Evolutionary conservation across 352 stramenopile genomes (phyloP).

Genomic region (Globisporangium perplexum): DNA sequence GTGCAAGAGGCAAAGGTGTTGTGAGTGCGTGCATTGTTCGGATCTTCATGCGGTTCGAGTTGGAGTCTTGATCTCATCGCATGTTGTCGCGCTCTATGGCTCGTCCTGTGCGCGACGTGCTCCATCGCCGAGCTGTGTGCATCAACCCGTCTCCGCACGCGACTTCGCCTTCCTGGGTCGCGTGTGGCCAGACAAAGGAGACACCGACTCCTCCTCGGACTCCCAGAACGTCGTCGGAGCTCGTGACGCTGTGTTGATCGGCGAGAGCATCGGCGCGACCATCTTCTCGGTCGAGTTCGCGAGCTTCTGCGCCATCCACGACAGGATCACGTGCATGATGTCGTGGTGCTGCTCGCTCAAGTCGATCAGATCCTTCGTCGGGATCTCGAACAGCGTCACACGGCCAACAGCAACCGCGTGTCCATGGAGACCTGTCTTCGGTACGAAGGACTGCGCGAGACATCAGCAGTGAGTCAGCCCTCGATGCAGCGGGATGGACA

Average conservation of each 20-base stretch:
- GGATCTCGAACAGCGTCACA: constrained; percentile 68
- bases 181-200: constrained; percentile 3
- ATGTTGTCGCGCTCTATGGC: not conserved
- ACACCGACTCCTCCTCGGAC: constrained; percentile 25
- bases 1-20: not conserved
- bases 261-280: constrained; percentile 54
- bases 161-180: constrained; percentile 29
- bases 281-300: constrained; percentile 60
- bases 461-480: no score
- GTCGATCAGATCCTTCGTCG: constrained; percentile 70
- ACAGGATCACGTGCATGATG: constrained; percentile 79
- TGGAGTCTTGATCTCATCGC: not conserved
- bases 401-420: constrained; percentile 39
- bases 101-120: no score
- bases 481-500: no score
- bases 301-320: constrained; percentile 71
- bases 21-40: not conserved
- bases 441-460: constrained; percentile 64
- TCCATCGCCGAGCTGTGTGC: not conserved
- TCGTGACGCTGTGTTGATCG: constrained; percentile 8
- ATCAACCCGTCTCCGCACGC: constrained; percentile 49
- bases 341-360: constrained; percentile 75
- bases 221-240: constrained; percentile 23
- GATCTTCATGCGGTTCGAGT: not conserved
- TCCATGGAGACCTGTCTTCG: constrained; percentile 36